Percentiles rank a stretch among this genome's conserved stretches.
Conservation (phyloP, 2,329 filamentous ascomycete species). For the Trichophyton benhamiae region DNA sequence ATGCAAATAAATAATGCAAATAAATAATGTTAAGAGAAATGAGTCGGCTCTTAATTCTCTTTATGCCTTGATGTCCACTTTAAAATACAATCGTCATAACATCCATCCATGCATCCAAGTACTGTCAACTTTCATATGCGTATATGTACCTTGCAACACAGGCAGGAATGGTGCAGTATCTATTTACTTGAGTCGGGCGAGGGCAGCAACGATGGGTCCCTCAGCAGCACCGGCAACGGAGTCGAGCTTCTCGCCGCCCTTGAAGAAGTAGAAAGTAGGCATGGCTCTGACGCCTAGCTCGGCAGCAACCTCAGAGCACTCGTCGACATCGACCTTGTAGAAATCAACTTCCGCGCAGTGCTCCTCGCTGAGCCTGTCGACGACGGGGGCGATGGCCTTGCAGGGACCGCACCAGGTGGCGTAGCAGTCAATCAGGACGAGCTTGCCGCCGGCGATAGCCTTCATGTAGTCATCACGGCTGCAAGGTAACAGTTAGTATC, state of each 20-base stretch:
- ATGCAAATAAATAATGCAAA: too few relatives aligned
- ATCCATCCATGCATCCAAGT: too few relatives aligned
- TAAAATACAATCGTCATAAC: too few relatives aligned
- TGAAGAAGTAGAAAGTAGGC: constrained; percentile 32
- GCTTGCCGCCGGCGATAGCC: constrained; percentile 39
- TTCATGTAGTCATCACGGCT: constrained; percentile 31
- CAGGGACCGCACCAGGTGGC: constrained; percentile 48
- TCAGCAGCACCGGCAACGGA: constrained; percentile 53
- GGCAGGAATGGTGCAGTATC: not conserved
- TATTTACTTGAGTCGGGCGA: constrained; percentile 13
- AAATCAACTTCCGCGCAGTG: constrained; percentile 39
- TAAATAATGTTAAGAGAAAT: too few relatives aligned
- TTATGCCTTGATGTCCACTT: too few relatives aligned
- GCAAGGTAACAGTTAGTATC: constrained; percentile 9
- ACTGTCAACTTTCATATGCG: too few relatives aligned
- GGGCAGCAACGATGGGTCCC: constrained; percentile 40
- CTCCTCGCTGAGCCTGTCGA: constrained; percentile 40
- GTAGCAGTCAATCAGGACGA: constrained; percentile 45
- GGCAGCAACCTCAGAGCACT: constrained; percentile 37
- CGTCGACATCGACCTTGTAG: constrained; percentile 45
- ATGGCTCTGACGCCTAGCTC: constrained; percentile 40
- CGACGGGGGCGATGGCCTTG: constrained; percentile 42
- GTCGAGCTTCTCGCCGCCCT: constrained; percentile 26
- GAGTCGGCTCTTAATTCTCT: too few relatives aligned
- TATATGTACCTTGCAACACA: not conserved